These are phyloP conservation scores for Gossypium laxum DNA, from an alignment of 441 rosid genomes.

Conservation along the genomic window DNA sequence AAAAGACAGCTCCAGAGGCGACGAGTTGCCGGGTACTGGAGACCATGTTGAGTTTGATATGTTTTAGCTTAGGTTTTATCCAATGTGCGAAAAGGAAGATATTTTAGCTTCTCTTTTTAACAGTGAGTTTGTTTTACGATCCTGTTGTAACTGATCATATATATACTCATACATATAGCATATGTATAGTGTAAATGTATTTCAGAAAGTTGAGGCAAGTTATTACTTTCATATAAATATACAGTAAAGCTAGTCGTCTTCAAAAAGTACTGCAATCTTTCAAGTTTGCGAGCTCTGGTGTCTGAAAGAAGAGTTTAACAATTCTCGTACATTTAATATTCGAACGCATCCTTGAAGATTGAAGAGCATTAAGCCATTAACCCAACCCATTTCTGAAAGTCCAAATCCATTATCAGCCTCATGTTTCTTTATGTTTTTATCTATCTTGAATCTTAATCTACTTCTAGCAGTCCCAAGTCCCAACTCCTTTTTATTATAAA, in stretches of 20 bases:
- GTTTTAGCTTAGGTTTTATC: constrained; percentile 26
- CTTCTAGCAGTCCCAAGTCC: background rate
- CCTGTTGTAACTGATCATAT: constrained; percentile 21
- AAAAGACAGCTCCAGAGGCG: constrained; percentile 24
- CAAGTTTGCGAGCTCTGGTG: background rate
- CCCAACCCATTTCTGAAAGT: background rate
- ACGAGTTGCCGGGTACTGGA: constrained; percentile 23
- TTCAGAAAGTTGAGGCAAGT: background rate
- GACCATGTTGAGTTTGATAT: constrained; percentile 41
- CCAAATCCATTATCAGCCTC: background rate
- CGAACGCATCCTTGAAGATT: background rate
- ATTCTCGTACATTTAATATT: background rate
- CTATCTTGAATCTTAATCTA: background rate
- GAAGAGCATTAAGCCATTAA: background rate
- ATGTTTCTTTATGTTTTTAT: background rate
- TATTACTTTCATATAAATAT: constrained; percentile 15
- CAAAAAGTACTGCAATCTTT: background rate
- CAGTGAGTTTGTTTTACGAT: background rate
- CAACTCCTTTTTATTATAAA: background rate
- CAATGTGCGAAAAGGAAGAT: constrained; percentile 12
- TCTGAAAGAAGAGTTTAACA: background rate
- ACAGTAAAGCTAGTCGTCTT: constrained; percentile 7
- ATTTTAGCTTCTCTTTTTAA: constrained; percentile 13
- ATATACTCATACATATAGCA: background rate
- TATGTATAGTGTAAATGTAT: background rate